phyloP scores from a whole-genome alignment of 208 protist species.

The Wallacemonas sp. region DNA sequence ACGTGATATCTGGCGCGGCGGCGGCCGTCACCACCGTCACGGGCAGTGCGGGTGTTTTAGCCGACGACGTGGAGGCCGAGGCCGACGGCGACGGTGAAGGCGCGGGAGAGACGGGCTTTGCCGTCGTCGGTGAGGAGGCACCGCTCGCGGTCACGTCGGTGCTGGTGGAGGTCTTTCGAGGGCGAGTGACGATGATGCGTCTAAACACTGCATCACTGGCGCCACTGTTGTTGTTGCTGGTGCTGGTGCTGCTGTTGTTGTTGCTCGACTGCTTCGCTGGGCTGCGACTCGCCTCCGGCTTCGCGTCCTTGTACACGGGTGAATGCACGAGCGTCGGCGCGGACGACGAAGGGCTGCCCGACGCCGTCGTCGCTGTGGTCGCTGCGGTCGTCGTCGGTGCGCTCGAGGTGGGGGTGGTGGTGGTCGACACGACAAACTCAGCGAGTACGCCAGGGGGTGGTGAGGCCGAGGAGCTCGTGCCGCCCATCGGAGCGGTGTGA shows the following conservation, averaged over 20 bases:
- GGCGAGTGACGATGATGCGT: not conserved
- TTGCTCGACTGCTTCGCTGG: no score
- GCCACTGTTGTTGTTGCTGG: not conserved
- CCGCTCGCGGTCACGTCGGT: not conserved
- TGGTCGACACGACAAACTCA: no score
- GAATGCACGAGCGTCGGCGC: not conserved
- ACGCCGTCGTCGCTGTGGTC: not conserved
- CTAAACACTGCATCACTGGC: not conserved
- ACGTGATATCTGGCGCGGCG: not conserved
- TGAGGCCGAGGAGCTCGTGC: no score
- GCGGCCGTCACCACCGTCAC: not conserved
- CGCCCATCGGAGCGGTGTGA: not conserved
- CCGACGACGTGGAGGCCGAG: no score
- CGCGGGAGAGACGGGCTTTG: not conserved
- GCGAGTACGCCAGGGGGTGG: no score
- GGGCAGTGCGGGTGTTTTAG: not conserved
- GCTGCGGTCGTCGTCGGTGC: not conserved
- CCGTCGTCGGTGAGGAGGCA: no score
- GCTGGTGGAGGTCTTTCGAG: not conserved
- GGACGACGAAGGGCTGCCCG: not conserved
- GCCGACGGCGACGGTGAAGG: not conserved
- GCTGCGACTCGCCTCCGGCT: not conserved
- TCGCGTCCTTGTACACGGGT: not conserved
- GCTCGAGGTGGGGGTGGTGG: no score
- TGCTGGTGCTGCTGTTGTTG: not conserved